These are phyloP conservation scores for Eucalyptus sp. DNA, from an alignment of 345 rosid genomes.

Conservation along the genomic window DNA sequence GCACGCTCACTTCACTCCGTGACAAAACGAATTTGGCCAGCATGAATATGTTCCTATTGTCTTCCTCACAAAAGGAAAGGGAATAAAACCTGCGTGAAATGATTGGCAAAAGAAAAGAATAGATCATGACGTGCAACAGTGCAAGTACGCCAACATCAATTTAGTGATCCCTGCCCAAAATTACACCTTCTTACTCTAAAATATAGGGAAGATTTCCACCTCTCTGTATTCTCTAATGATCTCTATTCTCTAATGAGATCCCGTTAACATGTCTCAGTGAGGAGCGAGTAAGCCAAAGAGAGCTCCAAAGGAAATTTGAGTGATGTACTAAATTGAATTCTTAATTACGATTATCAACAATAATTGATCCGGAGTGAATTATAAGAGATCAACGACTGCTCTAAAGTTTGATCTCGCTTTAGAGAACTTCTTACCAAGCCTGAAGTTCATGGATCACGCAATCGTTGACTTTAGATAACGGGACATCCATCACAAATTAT, in stretches of 20 bases:
- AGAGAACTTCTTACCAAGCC: background rate
- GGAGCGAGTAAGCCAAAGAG: background rate
- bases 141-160: background rate
- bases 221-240: too few relatives aligned
- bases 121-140: background rate
- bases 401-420: background rate
- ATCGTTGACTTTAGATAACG: background rate
- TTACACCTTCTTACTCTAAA: background rate
- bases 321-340: background rate
- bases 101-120: background rate
- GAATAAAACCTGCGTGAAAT: background rate
- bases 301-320: background rate
- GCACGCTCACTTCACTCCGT: background rate
- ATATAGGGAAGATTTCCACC: background rate
- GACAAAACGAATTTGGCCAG: background rate
- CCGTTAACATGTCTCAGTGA: accelerated
- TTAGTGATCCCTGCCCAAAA: background rate
- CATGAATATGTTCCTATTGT: background rate
- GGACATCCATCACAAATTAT: background rate
- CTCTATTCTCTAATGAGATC: background rate
- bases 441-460: background rate
- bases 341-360: background rate
- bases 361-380: background rate
- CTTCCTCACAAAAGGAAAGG: background rate
- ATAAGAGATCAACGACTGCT: accelerated